Evolutionary conservation across 2,329 filamentous ascomycete genomes (phyloP).

Genomic region (Penicillium sp.): DNA sequence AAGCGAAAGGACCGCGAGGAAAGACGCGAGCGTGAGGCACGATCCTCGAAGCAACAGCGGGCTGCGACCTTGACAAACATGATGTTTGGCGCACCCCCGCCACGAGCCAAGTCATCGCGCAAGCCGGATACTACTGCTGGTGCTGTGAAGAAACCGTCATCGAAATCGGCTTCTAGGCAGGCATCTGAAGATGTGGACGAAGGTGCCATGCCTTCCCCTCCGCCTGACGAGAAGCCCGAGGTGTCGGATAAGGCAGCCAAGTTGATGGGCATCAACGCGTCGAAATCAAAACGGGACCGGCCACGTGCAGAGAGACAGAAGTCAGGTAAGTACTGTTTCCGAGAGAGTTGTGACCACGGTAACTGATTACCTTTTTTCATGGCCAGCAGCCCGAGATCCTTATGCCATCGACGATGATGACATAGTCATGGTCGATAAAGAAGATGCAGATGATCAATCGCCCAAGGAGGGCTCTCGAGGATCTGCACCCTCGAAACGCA

Average conservation of each 20-base stretch:
- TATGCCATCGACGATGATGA: slow-evolving; percentile 70
- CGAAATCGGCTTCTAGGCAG: slow-evolving; percentile 63
- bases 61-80: slow-evolving; percentile 63
- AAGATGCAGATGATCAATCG: slow-evolving; percentile 41
- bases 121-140: slow-evolving; percentile 62
- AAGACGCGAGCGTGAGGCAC: slow-evolving; percentile 47
- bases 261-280: slow-evolving; percentile 65
- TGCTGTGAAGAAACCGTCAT: slow-evolving; percentile 56
- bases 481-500: slow-evolving; percentile 38
- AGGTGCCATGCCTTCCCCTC: slow-evolving; percentile 70
- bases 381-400: slow-evolving; percentile 53
- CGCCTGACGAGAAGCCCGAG: slow-evolving; percentile 68
- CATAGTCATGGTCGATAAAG: slow-evolving; percentile 61
- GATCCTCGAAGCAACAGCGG: slow-evolving; percentile 60
- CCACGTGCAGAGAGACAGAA: slow-evolving; percentile 58
- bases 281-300: slow-evolving; percentile 50
- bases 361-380: not conserved
- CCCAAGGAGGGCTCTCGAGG: slow-evolving; percentile 39
- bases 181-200: slow-evolving; percentile 68
- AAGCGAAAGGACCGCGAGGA: slow-evolving; percentile 53
- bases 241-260: slow-evolving; percentile 78
- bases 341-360: not conserved
- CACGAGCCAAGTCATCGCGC: slow-evolving; percentile 69
- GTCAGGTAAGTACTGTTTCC: slow-evolving; percentile 31
- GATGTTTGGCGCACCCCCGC: slow-evolving; percentile 69